Percentiles rank a stretch among this genome's conserved stretches.
Conservation (phyloP, 1,139 yeast species). For the Magnusiomyces paraingens region DNA sequence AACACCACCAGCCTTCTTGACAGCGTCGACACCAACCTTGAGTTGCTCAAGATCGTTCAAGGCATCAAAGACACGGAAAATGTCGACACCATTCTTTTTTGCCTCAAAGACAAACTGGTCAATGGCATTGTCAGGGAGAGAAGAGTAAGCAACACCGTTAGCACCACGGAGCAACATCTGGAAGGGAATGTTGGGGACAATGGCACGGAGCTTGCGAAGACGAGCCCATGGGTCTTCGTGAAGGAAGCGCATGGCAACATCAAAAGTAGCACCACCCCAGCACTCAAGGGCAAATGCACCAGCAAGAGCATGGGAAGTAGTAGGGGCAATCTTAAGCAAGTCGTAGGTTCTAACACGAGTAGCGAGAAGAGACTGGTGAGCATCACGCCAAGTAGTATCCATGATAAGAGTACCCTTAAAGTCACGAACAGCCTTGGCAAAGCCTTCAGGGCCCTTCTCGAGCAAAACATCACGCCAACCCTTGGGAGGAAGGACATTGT, state of each 20-base stretch:
- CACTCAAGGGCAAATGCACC: constrained; percentile 96
- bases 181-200: constrained; percentile 97
- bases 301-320: constrained; percentile 83
- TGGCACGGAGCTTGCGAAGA: constrained; percentile 74
- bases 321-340: constrained; percentile 82
- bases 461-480: constrained; percentile 92
- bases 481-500: constrained; percentile 47
- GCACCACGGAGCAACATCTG: constrained; percentile 99
- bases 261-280: constrained; percentile 99
- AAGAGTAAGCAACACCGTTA: constrained; percentile 96
- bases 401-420: constrained; percentile 84
- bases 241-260: constrained; percentile 95
- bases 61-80: constrained; percentile 96
- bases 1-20: constrained; percentile 96
- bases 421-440: constrained; percentile 79
- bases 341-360: constrained; percentile 96
- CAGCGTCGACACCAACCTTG: constrained; percentile 97
- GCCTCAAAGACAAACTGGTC: constrained; percentile 95
- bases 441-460: constrained; percentile 79
- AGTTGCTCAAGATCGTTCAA: constrained; percentile 93
- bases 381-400: constrained; percentile 99
- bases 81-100: constrained; percentile 91
- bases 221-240: constrained; percentile 99
- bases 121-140: constrained; percentile 96
- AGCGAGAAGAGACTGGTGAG: constrained; percentile 96